Conservation (phyloP, 2,329 filamentous ascomycete genomes). For the Aureobasidium sp. region DNA sequence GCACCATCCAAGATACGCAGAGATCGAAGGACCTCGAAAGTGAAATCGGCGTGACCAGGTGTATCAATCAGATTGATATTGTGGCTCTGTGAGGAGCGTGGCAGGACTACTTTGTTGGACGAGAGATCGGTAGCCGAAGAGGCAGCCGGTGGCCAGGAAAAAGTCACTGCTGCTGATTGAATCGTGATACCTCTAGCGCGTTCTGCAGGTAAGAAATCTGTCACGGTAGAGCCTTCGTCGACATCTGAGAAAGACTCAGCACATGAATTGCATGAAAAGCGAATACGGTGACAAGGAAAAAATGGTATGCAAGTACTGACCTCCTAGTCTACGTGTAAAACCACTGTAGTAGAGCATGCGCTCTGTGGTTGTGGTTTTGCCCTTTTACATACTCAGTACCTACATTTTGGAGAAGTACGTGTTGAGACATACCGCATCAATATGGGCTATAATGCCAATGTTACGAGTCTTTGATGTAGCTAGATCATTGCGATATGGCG, state of each 20-base stretch:
- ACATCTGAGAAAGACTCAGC: constrained; percentile 53
- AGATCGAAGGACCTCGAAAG: constrained; percentile 90
- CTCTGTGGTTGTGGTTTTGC: constrained; percentile 97
- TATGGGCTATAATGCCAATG: constrained; percentile 97
- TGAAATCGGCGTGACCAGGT: constrained; percentile 93
- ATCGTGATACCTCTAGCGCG: constrained; percentile 92
- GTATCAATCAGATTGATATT: constrained; percentile 92
- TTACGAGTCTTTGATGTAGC: constrained; percentile 57
- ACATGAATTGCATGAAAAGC: background rate
- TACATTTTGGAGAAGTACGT: background rate
- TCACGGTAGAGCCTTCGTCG: constrained; percentile 92
- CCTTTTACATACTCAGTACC: constrained; percentile 38
- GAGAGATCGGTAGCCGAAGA: constrained; percentile 22
- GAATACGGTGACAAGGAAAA: background rate
- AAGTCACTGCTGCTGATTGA: constrained; percentile 92
- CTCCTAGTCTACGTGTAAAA: constrained; percentile 75
- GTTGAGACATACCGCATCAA: constrained; percentile 63
- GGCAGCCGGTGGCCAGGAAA: constrained; percentile 69
- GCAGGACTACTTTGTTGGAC: constrained; percentile 23
- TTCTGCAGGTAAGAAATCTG: constrained; percentile 91
- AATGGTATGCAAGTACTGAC: constrained; percentile 30
- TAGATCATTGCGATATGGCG: constrained; percentile 7
- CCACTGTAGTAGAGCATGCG: constrained; percentile 98
- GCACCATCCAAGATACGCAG: constrained; percentile 81
- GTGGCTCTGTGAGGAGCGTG: constrained; percentile 51